Evolutionary conservation across 176 grass and related monocot species (phyloP), one percentile per base, ranked within the genome.

Genomic region (Zoysia pacifica): DNA sequence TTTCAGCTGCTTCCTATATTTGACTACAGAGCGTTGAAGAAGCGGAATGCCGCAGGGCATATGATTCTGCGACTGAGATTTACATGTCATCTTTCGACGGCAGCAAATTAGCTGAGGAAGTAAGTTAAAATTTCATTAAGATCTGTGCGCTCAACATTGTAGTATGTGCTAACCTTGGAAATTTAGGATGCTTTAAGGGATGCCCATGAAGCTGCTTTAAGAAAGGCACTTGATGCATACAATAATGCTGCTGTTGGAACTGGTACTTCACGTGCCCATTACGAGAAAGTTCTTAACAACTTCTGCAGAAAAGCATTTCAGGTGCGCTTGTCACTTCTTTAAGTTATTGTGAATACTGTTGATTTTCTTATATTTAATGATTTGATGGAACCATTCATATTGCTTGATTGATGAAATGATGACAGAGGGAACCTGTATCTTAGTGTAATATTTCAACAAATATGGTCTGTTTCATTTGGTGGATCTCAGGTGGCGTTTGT

Each of bases 21-120:
- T 82, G 67, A 70, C 52, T 82, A 37, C 83, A 94, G 92, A 89
- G 92, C 74, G 89, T 94, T 67, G 92, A 91, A 91, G 92, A 94
- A 85, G 74, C 73, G 69, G 89, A 94, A 82, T 94, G 89, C 36
- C 74, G 81, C 19, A 89, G 55, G 82, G 89, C 92, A 70, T 94
- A 91, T 74, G 92, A 94, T 75, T 86, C 67, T 84, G 89, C 92
- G 48, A 38, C 72, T 72, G 89, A 87, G 80, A 69, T 87, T 35
- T 94, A 94, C 73, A 55, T 84, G 81, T 85, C 83, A 79, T 84
- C 86, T 70, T 91, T 94, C n/a, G 72, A 86, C 62, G 62, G 56
- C 60, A 86, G 48, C 48, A 91, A 67, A 75, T 84, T 62, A 56
- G 88, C 83, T 75, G 92, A 94, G 55, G 92, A 94, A 78, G 92